Conservation (phyloP, 2,329 filamentous ascomycete genomes). For the Pyrenophora tritici-repentis region DNA sequence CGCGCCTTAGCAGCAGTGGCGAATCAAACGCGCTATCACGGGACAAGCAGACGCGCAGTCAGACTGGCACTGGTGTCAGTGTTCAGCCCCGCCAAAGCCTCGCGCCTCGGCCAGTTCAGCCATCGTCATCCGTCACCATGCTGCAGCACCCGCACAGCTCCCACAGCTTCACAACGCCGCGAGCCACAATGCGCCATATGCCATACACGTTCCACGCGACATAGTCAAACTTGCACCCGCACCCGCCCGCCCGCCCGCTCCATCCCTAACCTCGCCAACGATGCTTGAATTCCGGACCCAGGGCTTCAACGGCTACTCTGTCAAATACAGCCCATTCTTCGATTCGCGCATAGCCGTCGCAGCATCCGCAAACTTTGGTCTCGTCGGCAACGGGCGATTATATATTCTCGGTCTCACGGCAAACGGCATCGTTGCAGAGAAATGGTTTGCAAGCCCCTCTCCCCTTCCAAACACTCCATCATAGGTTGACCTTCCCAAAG, state of each 20-base stretch:
- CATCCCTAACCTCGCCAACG: slow-evolving; percentile 33
- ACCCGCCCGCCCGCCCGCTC: not conserved
- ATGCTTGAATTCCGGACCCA: slow-evolving; percentile 96
- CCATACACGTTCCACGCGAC: slow-evolving; percentile 15
- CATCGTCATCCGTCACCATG: slow-evolving; percentile 27
- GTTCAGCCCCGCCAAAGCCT: slow-evolving; percentile 22
- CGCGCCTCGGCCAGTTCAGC: slow-evolving; percentile 29
- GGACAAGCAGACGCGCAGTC: slow-evolving; percentile 5
- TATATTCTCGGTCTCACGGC: slow-evolving; percentile 83
- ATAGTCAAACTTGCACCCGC: slow-evolving; percentile 5
- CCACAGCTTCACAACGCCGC: slow-evolving; percentile 7
- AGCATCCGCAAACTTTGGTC: slow-evolving; percentile 90
- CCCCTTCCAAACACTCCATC: not conserved
- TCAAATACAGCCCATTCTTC: slow-evolving; percentile 98
- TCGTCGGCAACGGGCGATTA: slow-evolving; percentile 92
- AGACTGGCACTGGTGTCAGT: too few relatives aligned
- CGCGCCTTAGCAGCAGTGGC: not conserved
- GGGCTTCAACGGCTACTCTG: slow-evolving; percentile 93
- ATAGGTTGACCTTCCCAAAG: slow-evolving; percentile 50
- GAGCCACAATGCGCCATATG: slow-evolving; percentile 22
- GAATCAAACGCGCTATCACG: slow-evolving; percentile 22
- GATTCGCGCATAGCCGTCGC: slow-evolving; percentile 92
- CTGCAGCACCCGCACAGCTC: slow-evolving; percentile 20
- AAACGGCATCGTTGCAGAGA: slow-evolving; percentile 81
- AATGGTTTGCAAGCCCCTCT: slow-evolving; percentile 61